phyloP scores from a whole-genome alignment of 345 rosid genomes.

The Brassica nigra region DNA sequence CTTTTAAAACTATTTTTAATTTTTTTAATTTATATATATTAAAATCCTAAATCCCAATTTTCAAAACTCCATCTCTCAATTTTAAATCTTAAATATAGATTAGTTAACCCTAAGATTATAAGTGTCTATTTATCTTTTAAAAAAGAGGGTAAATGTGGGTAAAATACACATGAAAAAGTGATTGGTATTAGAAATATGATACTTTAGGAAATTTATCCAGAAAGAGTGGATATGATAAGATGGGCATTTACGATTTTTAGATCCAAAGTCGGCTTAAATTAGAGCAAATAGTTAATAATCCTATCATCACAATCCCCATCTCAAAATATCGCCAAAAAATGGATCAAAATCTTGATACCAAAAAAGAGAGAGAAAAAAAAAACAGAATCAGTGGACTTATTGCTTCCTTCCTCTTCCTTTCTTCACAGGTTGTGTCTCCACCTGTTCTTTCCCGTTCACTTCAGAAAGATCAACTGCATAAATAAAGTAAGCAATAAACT shows the following conservation, averaged over 20 bases:
- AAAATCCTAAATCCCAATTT: too few relatives aligned
- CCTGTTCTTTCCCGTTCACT: conserved; percentile 69
- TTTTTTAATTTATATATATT: too few relatives aligned
- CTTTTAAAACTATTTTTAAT: too few relatives aligned
- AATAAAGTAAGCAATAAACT: not conserved
- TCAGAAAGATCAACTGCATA: conserved; percentile 71
- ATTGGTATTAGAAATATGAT: too few relatives aligned
- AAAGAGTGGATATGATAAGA: not conserved
- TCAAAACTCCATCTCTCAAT: too few relatives aligned
- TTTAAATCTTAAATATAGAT: too few relatives aligned
- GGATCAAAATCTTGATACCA: conserved; percentile 21
- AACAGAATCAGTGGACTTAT: conserved; percentile 34
- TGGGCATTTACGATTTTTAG: not conserved
- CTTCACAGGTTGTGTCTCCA: conserved; percentile 66
- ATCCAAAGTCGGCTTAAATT: not conserved
- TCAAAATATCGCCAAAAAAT: not conserved
- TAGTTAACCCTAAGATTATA: too few relatives aligned
- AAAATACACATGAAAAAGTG: too few relatives aligned
- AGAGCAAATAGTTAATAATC: not conserved
- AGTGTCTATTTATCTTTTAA: too few relatives aligned
- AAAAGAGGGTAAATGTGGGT: too few relatives aligned
- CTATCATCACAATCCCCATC: not conserved
- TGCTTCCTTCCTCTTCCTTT: conserved; percentile 96
- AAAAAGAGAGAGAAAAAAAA: not conserved
- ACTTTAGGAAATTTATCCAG: too few relatives aligned